Base-by-base conservation (phyloP, 306 rosid species). In the Prunus armeniaca region DNA sequence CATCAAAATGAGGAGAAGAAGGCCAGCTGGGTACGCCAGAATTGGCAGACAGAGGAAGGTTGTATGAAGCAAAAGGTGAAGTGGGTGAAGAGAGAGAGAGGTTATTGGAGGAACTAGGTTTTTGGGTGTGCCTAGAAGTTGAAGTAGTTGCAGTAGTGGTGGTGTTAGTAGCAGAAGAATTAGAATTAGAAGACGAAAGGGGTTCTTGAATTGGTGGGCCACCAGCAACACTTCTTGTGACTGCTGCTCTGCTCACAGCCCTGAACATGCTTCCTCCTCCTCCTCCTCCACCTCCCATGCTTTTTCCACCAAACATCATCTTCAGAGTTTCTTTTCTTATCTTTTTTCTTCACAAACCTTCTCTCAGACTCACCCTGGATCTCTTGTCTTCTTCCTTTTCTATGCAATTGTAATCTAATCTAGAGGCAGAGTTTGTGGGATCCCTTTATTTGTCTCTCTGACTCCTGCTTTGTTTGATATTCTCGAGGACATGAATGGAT, bases 231-330 rank as follows among this genome's bases (percentile, higher is more conserved):
- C 83, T 69, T 57, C 87, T 79, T 1, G 88, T 64, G 22, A 79
- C 82, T 5, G 76, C 80, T 69, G 79, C 81, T 76, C 90, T 80
- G 1, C 90, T 77, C 12, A 78, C 83, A 1, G 81, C 46, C 66
- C 84, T 78, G 34, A 86, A 46, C 76, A 82, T 18, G 27, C 80
- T 69, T 66, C 89, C 87, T 47, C 82, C 64, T 5, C 82, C 80
- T 0, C 82, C 64, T 5, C 82, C 80, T 0, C 78, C 65, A 9
- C 89, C 84, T 2, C 88, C 86, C 88, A 88, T 85, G 76, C 82
- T 73, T 73, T 67, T 83, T 15, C 92, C 88, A 22, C 85, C 74
- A 38, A 86, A 86, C 92, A 84, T 79, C 71, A 69, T 61, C 5
- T 30, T 6, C 6, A 27, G 32, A 25, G 67, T 63, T 7, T 63